Conservation (phyloP, 805 yeast species). For the Ogataea nakhonphanomensis region DNA sequence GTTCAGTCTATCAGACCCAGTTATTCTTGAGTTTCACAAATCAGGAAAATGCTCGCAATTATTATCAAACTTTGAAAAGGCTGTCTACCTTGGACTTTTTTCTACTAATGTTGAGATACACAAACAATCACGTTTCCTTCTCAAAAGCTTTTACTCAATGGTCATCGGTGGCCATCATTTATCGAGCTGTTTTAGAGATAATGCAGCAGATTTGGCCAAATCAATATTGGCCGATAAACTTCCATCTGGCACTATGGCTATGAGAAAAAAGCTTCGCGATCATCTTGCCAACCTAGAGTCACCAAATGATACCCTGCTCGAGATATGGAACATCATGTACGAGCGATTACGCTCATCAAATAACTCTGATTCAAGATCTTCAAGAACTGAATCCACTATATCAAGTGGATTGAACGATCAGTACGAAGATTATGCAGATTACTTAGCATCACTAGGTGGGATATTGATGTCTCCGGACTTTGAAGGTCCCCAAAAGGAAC, state of each 20-base stretch:
- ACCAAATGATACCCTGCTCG: constrained; percentile 39
- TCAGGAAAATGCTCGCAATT: constrained; percentile 31
- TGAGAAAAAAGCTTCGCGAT: constrained; percentile 62
- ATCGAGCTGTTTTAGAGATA: constrained; percentile 22
- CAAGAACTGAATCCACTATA: constrained; percentile 7
- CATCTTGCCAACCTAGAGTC: constrained; percentile 29
- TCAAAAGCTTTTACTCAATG: constrained; percentile 27
- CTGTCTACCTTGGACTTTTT: constrained; percentile 48
- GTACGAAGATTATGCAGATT: constrained; percentile 59
- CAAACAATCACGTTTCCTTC: constrained; percentile 41
- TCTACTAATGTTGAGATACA: constrained; percentile 50
- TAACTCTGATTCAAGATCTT: constrained; percentile 5
- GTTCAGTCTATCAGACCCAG: not conserved
- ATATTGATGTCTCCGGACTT: constrained; percentile 42
- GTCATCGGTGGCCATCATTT: constrained; percentile 22
- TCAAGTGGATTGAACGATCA: constrained; percentile 8
- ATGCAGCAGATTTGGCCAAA: constrained; percentile 38
- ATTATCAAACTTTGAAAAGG: constrained; percentile 45
- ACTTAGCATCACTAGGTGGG: constrained; percentile 68
- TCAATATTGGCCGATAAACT: constrained; percentile 53
- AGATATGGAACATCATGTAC: constrained; percentile 45
- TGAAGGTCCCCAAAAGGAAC: constrained; percentile 25
- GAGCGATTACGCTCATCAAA: constrained; percentile 25
- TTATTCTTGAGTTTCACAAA: constrained; percentile 17
- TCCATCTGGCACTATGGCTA: constrained; percentile 68